phyloP scores from a whole-genome alignment of 345 rosid genomes.

The Eucalyptus albens region DNA sequence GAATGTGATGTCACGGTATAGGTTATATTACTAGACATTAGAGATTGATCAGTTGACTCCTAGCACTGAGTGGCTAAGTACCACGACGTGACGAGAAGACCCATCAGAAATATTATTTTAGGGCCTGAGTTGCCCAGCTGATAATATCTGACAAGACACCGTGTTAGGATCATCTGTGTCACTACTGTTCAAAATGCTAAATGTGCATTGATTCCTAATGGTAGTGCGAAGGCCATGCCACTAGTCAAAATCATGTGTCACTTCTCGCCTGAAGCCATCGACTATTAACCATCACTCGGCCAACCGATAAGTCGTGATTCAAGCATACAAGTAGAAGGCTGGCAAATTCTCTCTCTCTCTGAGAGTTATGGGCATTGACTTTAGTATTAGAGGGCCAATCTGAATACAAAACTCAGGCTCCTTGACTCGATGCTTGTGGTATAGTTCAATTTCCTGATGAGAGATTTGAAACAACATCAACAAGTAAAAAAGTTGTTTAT shows the following conservation, averaged over 20 bases:
- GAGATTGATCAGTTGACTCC: not conserved
- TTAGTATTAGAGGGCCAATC: not conserved
- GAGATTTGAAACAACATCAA: not conserved
- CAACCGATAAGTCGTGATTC: not conserved
- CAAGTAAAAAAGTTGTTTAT: fast-evolving
- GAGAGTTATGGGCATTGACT: no score
- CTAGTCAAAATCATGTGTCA: not conserved
- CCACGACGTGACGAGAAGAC: not conserved
- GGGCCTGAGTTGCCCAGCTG: not conserved
- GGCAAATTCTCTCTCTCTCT: not conserved
- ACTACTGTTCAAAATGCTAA: not conserved
- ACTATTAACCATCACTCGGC: not conserved
- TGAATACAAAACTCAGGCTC: not conserved
- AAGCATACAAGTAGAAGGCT: not conserved
- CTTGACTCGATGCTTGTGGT: not conserved
- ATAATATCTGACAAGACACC: not conserved
- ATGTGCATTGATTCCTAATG: not conserved
- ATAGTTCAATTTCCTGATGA: no score
- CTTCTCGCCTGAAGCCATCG: not conserved
- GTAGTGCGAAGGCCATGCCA: not conserved
- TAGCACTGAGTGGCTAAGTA: not conserved
- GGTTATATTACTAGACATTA: not conserved
- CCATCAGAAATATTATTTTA: not conserved
- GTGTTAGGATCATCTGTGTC: not conserved
- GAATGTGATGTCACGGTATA: not conserved